Evolutionary conservation across 2,329 filamentous ascomycete genomes (phyloP), one percentile per base, ranked within the genome.

Genomic region (Diplodia corticola): DNA sequence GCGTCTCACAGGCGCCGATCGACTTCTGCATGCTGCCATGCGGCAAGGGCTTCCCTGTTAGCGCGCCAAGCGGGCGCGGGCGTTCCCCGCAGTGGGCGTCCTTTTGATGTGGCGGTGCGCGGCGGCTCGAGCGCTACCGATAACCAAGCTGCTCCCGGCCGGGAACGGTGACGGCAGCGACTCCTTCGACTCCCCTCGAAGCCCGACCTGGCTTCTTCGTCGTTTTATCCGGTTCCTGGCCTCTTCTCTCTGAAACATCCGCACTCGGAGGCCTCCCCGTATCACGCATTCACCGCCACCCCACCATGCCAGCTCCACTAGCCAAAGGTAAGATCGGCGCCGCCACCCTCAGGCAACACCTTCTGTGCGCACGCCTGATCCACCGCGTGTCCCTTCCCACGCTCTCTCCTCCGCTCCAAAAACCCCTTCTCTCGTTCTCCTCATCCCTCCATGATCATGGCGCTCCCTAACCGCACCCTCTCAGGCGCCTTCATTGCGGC

Each of bases 401-500:
- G 35, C 30, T 70, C 53, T 68, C 69, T 48, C 65, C 69, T 37
- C 66, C 44, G 48, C 55, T 40, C 48, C 44, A 35, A 44, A 24
- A 49, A 12, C 28, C 35, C 37, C 60, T 40, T 68, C 67, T 20
- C 61, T 15, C 28, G 4, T 37, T 67, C 67, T 67, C 64, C 63
- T 24, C 44, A 13, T n/a, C 15, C 22, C 65, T 40, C 22, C 15
- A 48, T 28, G 10, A 13, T 22, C 33, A 61, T 48, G 48, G 33
- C 54, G 69, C 68, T 33, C 68, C 69, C 73, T 76, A 74, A 75
- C 70, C 70, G 70, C 57, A 71, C 71, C 37, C 66, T 72, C 66
- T 64, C 74, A 89, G 87, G 86, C 73, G 82, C 88, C 69, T 85
- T 89, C 69, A 84, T 89, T 70, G 85, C 85, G 55, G 82, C 87